Base-by-base conservation (phyloP, 2,329 filamentous ascomycete genomes). In the Aspergillus thermomutatus region DNA sequence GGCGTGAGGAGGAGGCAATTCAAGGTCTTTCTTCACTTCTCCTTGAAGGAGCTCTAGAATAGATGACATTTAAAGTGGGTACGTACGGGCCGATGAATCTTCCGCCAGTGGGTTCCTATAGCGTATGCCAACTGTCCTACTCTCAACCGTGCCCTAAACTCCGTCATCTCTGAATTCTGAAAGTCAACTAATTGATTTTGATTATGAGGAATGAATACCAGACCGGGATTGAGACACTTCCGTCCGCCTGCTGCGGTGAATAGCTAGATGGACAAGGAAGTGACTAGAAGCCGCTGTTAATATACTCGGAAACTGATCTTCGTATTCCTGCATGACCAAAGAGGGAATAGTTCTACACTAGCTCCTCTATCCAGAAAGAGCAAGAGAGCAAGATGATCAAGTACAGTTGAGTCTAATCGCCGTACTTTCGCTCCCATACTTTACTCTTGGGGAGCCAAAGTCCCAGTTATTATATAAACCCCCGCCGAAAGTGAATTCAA, bases 41-140 rank as follows among this genome's bases (percentile, higher is more conserved):
- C 48, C 46, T 56, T 46, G 54, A 52, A 28, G 49, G 49, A 54
- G 31, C 48, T 48, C 50, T 43, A 49, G 47, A 54, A 47, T 55
- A 48, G 40, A 46, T 54, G 40, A 47, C 45, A 48, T 54, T 58
- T 55, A 56, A 50, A 25, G 53, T 55, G 55, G 47, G 31, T 49
- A 45, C 65, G 64, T 49, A 37, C 65, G 64, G 65, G 54, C 64
- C 65, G 64, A 63, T 28, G 52, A 28, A 64, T 66, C 52, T 64
- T 66, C 64, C 64, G 63, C 21, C 9, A 17, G 14, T 7, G 31
- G 31, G 31, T 11, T 46, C 19, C n/a, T 21, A 4, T 41, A 41
- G 9, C 5, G 14, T 34, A 34, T 17, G 14, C 31, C 31, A 17
- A 17, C 2, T 7, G 31, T 14, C 5, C 31, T 17, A 7, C 14